These are phyloP conservation scores for Aspergillus luchuensis DNA, from an alignment of 2,329 filamentous ascomycete species.

Conservation along the genomic window DNA sequence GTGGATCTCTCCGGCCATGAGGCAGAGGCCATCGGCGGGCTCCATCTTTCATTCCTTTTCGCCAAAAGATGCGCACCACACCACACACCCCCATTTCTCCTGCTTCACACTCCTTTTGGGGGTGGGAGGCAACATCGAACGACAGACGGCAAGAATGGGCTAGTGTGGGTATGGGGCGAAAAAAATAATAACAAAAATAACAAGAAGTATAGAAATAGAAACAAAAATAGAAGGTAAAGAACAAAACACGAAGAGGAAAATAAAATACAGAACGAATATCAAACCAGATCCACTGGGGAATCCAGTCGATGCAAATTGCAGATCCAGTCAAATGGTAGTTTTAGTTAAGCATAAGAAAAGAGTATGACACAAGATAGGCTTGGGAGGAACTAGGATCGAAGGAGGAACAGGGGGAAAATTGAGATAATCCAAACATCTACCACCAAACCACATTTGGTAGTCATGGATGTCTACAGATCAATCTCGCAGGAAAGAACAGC, in stretches of 20 bases:
- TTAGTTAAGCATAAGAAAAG: background rate
- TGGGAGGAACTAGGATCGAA: background rate
- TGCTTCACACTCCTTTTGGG: background rate
- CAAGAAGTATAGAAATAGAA: background rate
- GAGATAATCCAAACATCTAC: background rate
- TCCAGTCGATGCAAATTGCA: too few species aligned
- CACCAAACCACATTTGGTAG: background rate
- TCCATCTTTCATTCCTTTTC: slow-evolving; percentile 8
- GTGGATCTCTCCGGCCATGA: slow-evolving; percentile 25
- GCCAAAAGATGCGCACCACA: too few species aligned
- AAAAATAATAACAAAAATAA: background rate
- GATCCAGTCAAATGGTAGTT: background rate
- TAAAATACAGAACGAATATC: background rate
- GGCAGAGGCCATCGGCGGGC: slow-evolving; percentile 19
- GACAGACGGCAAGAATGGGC: background rate
- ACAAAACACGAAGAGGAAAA: background rate
- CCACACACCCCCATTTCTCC: background rate
- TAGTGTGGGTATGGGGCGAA: background rate
- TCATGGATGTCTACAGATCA: background rate
- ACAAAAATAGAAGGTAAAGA: background rate
- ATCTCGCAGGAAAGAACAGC: too few species aligned
- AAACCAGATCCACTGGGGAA: background rate
- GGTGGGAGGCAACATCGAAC: background rate
- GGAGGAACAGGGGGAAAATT: background rate
- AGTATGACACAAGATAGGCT: background rate